phyloP scores from a whole-genome alignment of 2,329 filamentous ascomycete genomes.

The Paradendryphiella salina region DNA sequence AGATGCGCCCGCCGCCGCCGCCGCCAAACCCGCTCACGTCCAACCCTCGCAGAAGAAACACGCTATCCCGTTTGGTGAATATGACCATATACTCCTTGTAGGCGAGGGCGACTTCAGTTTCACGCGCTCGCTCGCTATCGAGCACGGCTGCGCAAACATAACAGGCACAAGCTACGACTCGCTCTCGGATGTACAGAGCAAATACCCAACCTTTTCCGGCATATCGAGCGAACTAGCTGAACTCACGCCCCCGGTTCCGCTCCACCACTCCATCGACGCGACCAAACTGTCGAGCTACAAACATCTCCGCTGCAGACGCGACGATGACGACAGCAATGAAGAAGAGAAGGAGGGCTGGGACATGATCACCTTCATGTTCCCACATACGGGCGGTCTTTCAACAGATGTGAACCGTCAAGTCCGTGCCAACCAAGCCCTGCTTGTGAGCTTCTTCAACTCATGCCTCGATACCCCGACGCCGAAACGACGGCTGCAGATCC shows the following conservation, averaged over 20 bases:
- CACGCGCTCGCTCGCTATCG: constrained; percentile 65
- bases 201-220: constrained; percentile 54
- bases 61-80: constrained; percentile 66
- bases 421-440: constrained; percentile 66
- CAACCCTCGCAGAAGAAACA: constrained; percentile 6
- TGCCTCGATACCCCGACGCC: constrained; percentile 28
- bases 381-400: constrained; percentile 87
- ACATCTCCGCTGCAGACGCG: constrained; percentile 25
- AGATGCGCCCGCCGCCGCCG: constrained; percentile 9
- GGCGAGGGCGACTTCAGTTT: constrained; percentile 84
- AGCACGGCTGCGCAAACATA: constrained; percentile 68
- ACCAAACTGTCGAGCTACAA: constrained; percentile 53
- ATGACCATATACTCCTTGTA: constrained; percentile 72
- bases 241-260: constrained; percentile 42
- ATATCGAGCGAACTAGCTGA: constrained; percentile 32
- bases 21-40: constrained; percentile 13
- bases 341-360: constrained; percentile 60
- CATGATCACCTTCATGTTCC: constrained; percentile 92
- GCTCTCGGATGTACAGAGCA: constrained; percentile 57
- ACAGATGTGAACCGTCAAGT: constrained; percentile 96
- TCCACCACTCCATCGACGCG: constrained; percentile 66
- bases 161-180: constrained; percentile 71
- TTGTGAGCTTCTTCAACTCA: constrained; percentile 38
- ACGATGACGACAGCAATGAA: constrained; percentile 35
- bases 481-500: constrained; percentile 18